phyloP scores from a whole-genome alignment of 805 yeast species.

The Schwanniomyces vanrijiae region DNA sequence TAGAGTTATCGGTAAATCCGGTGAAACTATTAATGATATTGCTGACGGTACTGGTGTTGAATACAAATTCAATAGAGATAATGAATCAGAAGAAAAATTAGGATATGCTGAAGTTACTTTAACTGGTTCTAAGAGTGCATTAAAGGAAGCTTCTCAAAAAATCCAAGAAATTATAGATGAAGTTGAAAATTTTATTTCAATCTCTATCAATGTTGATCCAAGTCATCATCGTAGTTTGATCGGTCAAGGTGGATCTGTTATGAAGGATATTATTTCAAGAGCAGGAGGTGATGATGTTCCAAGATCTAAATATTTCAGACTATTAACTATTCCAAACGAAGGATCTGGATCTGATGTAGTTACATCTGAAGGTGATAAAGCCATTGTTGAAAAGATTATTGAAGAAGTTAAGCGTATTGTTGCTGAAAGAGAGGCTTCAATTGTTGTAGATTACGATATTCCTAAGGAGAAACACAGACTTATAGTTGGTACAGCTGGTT shows the following conservation, averaged over 20 bases:
- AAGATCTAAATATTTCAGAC: conserved; percentile 48
- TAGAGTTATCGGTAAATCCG: conserved; percentile 84
- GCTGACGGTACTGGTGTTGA: conserved; percentile 68
- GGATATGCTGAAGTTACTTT: conserved; percentile 65
- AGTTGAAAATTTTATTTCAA: conserved; percentile 59
- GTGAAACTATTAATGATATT: conserved; percentile 80
- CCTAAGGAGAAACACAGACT: conserved; percentile 74
- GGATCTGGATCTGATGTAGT: conserved; percentile 59
- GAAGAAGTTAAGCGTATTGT: conserved; percentile 63
- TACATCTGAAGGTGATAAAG: conserved; percentile 71
- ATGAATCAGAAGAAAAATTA: conserved; percentile 42
- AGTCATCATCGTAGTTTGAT: conserved; percentile 73
- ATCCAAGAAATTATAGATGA: conserved; percentile 65
- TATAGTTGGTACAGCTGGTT: conserved; percentile 80
- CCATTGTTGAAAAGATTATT: conserved; percentile 67
- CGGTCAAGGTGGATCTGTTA: conserved; percentile 75
- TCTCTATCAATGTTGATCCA: conserved; percentile 64
- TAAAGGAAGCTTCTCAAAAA: conserved; percentile 66
- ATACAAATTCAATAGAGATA: conserved; percentile 43
- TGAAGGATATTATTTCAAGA: conserved; percentile 68
- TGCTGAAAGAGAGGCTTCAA: conserved; percentile 59
- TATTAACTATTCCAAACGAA: conserved; percentile 69
- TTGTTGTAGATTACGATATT: conserved; percentile 52
- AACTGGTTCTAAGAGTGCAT: conserved; percentile 74
- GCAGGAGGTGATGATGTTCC: conserved; percentile 66